These are phyloP conservation scores for Albatrellus ellisii DNA, from an alignment of 768 basidiomycete genomes.

Conservation along the genomic window DNA sequence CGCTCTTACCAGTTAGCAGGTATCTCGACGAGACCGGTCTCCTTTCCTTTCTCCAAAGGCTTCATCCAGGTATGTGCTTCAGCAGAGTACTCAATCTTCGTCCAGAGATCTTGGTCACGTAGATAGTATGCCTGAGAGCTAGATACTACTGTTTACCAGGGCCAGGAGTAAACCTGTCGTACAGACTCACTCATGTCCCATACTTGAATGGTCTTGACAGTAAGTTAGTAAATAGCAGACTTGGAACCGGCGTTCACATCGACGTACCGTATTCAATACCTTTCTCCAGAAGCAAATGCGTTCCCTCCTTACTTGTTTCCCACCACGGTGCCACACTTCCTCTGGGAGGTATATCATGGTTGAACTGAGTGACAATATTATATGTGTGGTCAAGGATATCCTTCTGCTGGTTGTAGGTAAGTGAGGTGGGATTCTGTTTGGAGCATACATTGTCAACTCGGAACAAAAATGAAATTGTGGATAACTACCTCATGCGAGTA, in stretches of 20 bases:
- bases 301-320: conserved; percentile 61
- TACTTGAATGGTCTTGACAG: conserved; percentile 46
- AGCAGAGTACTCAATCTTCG: conserved; percentile 52
- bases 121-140: conserved; percentile 56
- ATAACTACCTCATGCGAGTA: conserved; percentile 50
- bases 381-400: conserved; percentile 58
- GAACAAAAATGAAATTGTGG: background rate
- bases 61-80: conserved; percentile 63
- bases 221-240: background rate
- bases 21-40: conserved; percentile 49
- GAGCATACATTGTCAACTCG: background rate
- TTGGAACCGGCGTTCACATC: background rate
- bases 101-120: conserved; percentile 57
- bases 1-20: conserved; percentile 51
- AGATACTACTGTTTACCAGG: conserved; percentile 11
- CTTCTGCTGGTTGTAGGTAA: conserved; percentile 54
- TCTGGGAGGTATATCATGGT: conserved; percentile 42
- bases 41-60: conserved; percentile 48
- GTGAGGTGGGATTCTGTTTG: conserved; percentile 40
- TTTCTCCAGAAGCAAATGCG: conserved; percentile 48
- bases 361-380: conserved; percentile 53
- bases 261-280: conserved; percentile 60
- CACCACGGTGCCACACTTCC: conserved; percentile 71
- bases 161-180: background rate
- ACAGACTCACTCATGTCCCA: conserved; percentile 33